These are phyloP conservation scores for Phytophthora palmivora DNA, from an alignment of 352 stramenopile genomes.

Conservation along the genomic window DNA sequence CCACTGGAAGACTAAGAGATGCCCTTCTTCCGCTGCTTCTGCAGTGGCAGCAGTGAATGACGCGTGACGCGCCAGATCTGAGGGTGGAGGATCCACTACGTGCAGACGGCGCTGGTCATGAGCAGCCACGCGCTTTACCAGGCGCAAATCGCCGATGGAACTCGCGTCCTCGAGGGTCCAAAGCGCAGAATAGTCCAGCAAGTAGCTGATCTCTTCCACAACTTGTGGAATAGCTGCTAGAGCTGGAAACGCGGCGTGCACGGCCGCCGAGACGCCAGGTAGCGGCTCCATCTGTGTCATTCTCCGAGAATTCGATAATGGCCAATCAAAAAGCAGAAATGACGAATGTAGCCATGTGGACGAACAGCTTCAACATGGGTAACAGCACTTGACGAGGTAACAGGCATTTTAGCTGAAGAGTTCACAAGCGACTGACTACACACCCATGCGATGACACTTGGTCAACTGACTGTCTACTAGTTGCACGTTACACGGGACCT, in stretches of 20 bases:
- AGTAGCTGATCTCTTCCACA: conserved; percentile 21
- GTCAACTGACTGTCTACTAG: neutral
- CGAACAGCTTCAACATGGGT: conserved; percentile 18
- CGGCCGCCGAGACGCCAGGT: conserved; percentile 24
- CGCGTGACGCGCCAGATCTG: conserved; percentile 19
- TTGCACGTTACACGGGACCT: conserved; percentile 2
- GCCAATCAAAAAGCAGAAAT: conserved; percentile 9
- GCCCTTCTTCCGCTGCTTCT: conserved; percentile 29
- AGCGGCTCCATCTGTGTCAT: conserved; percentile 18
- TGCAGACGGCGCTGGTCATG: conserved; percentile 26
- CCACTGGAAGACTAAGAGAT: conserved; percentile 35
- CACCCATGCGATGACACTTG: conserved; percentile 1
- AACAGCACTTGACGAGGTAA: neutral
- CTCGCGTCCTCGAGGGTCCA: conserved; percentile 40
- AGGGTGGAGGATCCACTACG: conserved; percentile 18
- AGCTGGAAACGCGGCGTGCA: conserved; percentile 33
- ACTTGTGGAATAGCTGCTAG: conserved; percentile 38
- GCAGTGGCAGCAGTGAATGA: conserved; percentile 23
- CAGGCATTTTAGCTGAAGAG: conserved; percentile 3
- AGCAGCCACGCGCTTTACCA: conserved; percentile 37
- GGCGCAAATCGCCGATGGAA: conserved; percentile 27
- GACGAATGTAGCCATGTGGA: too few relatives aligned
- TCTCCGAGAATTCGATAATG: conserved; percentile 10
- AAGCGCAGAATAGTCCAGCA: conserved; percentile 36
- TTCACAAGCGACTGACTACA: conserved; percentile 3